Evolutionary conservation across 768 basidiomycete species (phyloP).

Genomic region (Rhodotorula diobovata): DNA sequence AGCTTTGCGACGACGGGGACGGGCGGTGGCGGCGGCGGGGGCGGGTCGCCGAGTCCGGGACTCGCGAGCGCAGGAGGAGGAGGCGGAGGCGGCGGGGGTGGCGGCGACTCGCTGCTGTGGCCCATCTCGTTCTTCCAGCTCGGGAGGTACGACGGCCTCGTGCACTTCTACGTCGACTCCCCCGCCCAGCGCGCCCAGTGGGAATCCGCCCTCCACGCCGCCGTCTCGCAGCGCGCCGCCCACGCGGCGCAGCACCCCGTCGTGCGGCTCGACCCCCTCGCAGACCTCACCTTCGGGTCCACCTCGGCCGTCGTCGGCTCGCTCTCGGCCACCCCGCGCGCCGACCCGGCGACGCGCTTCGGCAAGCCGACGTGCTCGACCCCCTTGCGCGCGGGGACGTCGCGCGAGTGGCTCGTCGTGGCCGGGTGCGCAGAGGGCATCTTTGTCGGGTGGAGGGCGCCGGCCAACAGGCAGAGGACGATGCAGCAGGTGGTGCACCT

Average conservation of each 20-base stretch:
- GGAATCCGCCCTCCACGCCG: constrained; percentile 84
- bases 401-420: constrained; percentile 67
- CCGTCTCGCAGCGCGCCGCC: constrained; percentile 74
- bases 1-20: not conserved
- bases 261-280: constrained; percentile 32
- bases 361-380: constrained; percentile 81
- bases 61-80: too few species aligned
- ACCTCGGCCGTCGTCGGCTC: constrained; percentile 20
- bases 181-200: constrained; percentile 71
- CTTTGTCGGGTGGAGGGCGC: constrained; percentile 87
- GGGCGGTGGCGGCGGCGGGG: not conserved
- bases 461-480: constrained; percentile 80
- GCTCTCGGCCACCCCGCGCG: not conserved
- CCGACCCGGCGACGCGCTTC: constrained; percentile 8
- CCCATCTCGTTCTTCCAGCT: constrained; percentile 86
- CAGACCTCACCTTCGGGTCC: constrained; percentile 35
- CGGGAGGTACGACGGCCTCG: constrained; percentile 77
- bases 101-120: constrained; percentile 55
- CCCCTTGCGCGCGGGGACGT: constrained; percentile 79
- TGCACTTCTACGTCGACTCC: constrained; percentile 81
- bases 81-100: too few species aligned
- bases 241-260: constrained; percentile 70
- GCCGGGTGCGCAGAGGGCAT: constrained; percentile 94
- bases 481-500: constrained; percentile 89
- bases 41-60: not conserved